Evolutionary conservation across 2,329 filamentous ascomycete species (phyloP).

Genomic region (Cryphonectria japonica): DNA sequence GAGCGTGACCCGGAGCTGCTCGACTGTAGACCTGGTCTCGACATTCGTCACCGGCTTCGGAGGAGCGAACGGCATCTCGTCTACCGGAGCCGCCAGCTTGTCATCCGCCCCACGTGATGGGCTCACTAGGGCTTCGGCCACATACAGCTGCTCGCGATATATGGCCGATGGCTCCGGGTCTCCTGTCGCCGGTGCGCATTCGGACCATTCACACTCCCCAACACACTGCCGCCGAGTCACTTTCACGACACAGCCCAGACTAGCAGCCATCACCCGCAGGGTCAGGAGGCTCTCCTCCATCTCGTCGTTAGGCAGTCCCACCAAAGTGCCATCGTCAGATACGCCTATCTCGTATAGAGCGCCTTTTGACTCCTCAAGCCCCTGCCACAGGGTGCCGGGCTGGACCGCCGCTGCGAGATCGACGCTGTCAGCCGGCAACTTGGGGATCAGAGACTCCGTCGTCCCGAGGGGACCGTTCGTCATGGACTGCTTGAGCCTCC

Average conservation of each 20-base stretch:
- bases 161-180: conserved; percentile 32
- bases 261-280: conserved; percentile 87
- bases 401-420: conserved; percentile 51
- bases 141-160: conserved; percentile 68
- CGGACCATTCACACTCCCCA: conserved; percentile 78
- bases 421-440: conserved; percentile 67
- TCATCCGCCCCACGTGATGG: conserved; percentile 48
- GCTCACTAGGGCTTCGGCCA: conserved; percentile 87
- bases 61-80: conserved; percentile 32
- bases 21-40: conserved; percentile 51
- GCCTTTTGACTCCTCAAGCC: conserved; percentile 89
- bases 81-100: conserved; percentile 20
- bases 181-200: conserved; percentile 41
- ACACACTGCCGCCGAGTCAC: conserved; percentile 82
- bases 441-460: conserved; percentile 70
- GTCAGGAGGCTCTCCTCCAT: conserved; percentile 89
- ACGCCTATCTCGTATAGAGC: conserved; percentile 97
- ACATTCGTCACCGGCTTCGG: conserved; percentile 14
- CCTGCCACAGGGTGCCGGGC: conserved; percentile 67
- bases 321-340: conserved; percentile 87
- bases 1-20: conserved; percentile 84
- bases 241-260: conserved; percentile 83
- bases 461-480: conserved; percentile 57
- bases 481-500: conserved; percentile 91
- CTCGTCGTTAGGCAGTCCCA: conserved; percentile 87